Evolutionary conservation across 2,329 filamentous ascomycete species (phyloP).

Genomic region (Amesomyces nigricolor): DNA sequence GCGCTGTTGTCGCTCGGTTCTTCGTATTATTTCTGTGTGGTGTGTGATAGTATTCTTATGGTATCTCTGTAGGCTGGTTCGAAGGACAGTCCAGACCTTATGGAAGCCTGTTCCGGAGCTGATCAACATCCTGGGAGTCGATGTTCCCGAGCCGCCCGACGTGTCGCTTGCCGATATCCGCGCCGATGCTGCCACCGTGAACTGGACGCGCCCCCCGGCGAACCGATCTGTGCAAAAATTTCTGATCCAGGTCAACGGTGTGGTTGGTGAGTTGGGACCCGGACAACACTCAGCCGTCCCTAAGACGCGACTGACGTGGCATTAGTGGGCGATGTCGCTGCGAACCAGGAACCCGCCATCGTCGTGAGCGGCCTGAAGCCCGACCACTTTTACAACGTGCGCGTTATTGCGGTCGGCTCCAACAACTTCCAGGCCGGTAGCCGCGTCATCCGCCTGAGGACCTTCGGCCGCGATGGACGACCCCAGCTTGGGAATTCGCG

Average conservation of each 20-base stretch:
- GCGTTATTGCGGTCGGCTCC: conserved; percentile 83
- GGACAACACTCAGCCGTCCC: neutral
- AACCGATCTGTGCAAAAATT: conserved; percentile 74
- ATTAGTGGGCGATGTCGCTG: conserved; percentile 74
- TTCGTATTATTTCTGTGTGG: neutral
- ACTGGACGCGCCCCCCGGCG: conserved; percentile 72
- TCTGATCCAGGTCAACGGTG: conserved; percentile 87
- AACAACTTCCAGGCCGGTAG: conserved; percentile 93
- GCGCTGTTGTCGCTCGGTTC: neutral
- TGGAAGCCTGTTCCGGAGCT: conserved; percentile 88
- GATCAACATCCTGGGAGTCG: conserved; percentile 84
- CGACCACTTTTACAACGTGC: conserved; percentile 85
- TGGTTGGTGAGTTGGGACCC: conserved; percentile 60
- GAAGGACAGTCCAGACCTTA: conserved; percentile 81
- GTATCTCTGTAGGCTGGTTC: conserved; percentile 59
- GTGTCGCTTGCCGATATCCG: conserved; percentile 88
- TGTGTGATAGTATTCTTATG: conserved; percentile 11
- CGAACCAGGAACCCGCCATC: conserved; percentile 76
- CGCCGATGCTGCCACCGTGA: conserved; percentile 78
- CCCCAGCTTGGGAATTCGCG: conserved; percentile 54
- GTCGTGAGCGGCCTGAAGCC: conserved; percentile 84
- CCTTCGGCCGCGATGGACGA: conserved; percentile 59
- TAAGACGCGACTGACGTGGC: conserved; percentile 21
- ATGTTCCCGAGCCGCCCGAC: conserved; percentile 84
- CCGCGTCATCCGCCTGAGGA: conserved; percentile 75